Conservation (phyloP, 192 early-diverging fungal species). For the Coemansia sp. region DNA sequence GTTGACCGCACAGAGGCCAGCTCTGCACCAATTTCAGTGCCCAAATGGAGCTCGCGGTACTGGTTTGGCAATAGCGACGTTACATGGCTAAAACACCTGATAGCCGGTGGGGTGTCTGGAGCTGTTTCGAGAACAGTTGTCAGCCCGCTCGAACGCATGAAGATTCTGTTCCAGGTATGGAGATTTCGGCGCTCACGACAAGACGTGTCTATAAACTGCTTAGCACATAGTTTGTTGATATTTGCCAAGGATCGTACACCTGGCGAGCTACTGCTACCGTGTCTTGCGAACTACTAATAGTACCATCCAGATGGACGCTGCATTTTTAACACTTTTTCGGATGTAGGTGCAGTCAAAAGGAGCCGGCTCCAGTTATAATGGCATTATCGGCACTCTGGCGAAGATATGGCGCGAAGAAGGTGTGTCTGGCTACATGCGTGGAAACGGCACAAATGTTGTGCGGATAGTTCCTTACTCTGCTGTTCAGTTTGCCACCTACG, state of each 20-base stretch:
- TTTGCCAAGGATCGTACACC: background rate
- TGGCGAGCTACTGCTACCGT: constrained; percentile 5
- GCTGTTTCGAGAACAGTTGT: constrained; percentile 77
- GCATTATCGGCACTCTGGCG: constrained; percentile 66
- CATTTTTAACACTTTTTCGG: background rate
- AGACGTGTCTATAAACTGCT: background rate
- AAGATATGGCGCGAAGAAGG: constrained; percentile 82
- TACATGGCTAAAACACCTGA: constrained; percentile 70
- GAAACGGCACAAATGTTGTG: constrained; percentile 82
- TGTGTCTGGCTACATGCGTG: constrained; percentile 68
- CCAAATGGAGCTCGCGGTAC: constrained; percentile 54
- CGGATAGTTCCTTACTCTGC: constrained; percentile 82
- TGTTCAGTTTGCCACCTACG: constrained; percentile 79
- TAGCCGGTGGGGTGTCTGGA: constrained; percentile 75
- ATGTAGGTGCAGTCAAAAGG: constrained; percentile 57
- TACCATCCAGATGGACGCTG: background rate
- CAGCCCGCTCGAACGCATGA: constrained; percentile 80
- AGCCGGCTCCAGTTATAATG: constrained; percentile 63
- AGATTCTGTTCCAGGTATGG: constrained; percentile 79
- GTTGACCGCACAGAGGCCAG: constrained; percentile 22
- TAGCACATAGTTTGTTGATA: background rate
- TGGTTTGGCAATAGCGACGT: constrained; percentile 55
- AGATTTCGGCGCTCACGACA: background rate
- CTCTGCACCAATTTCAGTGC: constrained; percentile 12
- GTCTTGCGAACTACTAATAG: background rate